Evolutionary conservation across 768 basidiomycete genomes (phyloP).

Genomic region (Boletus rubescentipes): DNA sequence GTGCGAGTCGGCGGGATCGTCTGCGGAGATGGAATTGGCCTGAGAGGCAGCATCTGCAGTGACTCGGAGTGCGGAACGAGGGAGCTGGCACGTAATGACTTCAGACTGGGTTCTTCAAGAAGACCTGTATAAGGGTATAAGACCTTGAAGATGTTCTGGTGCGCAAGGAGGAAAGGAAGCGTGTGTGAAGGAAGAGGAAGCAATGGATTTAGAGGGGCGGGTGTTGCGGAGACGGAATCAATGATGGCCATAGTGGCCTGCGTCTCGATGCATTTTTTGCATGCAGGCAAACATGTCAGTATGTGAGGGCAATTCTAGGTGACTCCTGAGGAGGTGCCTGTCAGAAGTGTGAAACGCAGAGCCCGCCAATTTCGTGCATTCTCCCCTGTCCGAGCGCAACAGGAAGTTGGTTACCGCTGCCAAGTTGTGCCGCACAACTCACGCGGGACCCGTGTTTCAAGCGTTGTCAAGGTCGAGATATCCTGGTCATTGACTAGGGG

Average conservation of each 20-base stretch:
- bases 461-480: background rate
- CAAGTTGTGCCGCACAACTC: background rate
- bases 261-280: too few species aligned
- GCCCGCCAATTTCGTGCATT: too few species aligned
- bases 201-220: too few species aligned
- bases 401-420: background rate
- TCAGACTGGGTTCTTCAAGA: slow-evolving; percentile 75
- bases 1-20: slow-evolving; percentile 22
- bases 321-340: background rate
- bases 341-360: slow-evolving; percentile 4
- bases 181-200: too few species aligned
- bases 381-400: background rate
- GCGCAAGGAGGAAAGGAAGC: slow-evolving; percentile 70
- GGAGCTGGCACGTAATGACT: slow-evolving; percentile 63
- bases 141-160: slow-evolving; percentile 90
- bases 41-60: slow-evolving; percentile 57
- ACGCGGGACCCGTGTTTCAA: background rate
- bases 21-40: slow-evolving; percentile 35
- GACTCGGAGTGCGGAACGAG: slow-evolving; percentile 62
- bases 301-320: too few species aligned
- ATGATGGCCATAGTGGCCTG: too few species aligned
- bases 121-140: slow-evolving; percentile 90
- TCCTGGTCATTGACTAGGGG: too few species aligned
- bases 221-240: too few species aligned
- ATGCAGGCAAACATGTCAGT: too few species aligned